Base-by-base conservation (phyloP, 441 rosid genomes). In the Eutrema salsugineum region DNA sequence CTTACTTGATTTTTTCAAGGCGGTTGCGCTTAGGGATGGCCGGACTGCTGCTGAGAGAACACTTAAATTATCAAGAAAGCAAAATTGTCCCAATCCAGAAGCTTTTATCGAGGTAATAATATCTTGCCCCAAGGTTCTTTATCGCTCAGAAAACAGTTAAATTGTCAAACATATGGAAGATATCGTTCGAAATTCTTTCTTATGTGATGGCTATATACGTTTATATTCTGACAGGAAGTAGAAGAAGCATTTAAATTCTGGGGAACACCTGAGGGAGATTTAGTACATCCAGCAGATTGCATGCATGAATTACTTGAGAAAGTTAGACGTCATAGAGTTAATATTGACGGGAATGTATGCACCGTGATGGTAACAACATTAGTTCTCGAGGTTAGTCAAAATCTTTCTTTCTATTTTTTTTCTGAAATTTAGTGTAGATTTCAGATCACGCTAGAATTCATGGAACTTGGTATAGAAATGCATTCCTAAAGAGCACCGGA, bases 221-320 rank as follows among this genome's bases (percentile, higher is more conserved):
- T 63, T 30, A 42, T 68, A 47, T 70, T 68, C n/a, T 55, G 56
- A 78, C 91, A 96, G 99, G 99, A 96, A 85, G 88, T 91, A 54
- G 98, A 88, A 50, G 94, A 90, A 82, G 81, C 94, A 72, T 93
- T 93, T 77, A 72, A 83, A 57, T 96, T 96, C 74, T 96, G 99
- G 99, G 98, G 98, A 61, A 91, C 99, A 38, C 81, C 94, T n/a
- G 96, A 90, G 72, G 98, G 99, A 79, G 99, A 93, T 80, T 63
- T 80, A 66, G 76, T 96, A 54, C 99, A 91, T 84, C 99, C 99
- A 38, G 97, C 98, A 44, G 98, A 96, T 61, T 93, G 98, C 85
- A 93, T 96, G 94, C 89, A 93, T 67, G 88, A 96, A 60, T 77
- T 96, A 81, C 98, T 96, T 35, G 98, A 96, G 85, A 93, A 94